These are phyloP conservation scores for Anthoceros angustus DNA, from an alignment of 225 moss, liverwort and hornwort species.

Conservation along the genomic window DNA sequence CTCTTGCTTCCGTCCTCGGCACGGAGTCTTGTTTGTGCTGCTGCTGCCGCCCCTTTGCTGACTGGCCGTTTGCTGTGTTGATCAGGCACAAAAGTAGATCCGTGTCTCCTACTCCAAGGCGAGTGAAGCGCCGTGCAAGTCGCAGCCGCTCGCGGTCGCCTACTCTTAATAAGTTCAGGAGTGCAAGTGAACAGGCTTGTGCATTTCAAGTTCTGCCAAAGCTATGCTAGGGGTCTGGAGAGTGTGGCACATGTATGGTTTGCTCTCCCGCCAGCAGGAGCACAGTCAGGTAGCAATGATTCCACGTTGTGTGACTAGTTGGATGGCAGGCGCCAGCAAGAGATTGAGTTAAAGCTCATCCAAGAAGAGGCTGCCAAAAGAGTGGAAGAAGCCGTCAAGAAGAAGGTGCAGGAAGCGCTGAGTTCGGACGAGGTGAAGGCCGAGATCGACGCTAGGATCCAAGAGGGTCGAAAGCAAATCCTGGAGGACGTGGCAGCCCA, in stretches of 20 bases:
- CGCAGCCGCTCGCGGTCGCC: constrained; percentile 53
- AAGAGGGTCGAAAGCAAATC: constrained; percentile 70
- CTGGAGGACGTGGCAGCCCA: constrained; percentile 62
- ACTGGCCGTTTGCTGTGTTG: constrained; percentile 11
- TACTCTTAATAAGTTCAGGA: constrained; percentile 35
- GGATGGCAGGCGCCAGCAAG: constrained; percentile 64
- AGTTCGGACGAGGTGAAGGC: constrained; percentile 65
- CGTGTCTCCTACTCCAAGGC: constrained; percentile 49
- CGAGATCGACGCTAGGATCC: constrained; percentile 56
- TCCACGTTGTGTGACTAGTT: constrained; percentile 15
- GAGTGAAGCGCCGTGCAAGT: constrained; percentile 42
- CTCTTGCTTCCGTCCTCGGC: too few relatives aligned
- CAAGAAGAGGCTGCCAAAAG: constrained; percentile 77
- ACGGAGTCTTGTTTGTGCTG: constrained; percentile 2
- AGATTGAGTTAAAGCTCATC: constrained; percentile 67
- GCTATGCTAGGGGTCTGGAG: not conserved
- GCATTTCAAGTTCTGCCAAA: not conserved
- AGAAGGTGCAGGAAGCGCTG: constrained; percentile 64
- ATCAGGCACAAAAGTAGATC: constrained; percentile 66
- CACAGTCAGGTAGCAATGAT: not conserved
- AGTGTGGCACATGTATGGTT: not conserved
- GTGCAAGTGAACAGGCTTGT: constrained; percentile 25
- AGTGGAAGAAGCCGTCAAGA: constrained; percentile 80
- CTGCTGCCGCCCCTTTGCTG: not conserved
- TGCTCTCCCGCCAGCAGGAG: not conserved